Conservation (phyloP, 495 filamentous ascomycete species). For the Hypoxylon lienhwacheense region DNA sequence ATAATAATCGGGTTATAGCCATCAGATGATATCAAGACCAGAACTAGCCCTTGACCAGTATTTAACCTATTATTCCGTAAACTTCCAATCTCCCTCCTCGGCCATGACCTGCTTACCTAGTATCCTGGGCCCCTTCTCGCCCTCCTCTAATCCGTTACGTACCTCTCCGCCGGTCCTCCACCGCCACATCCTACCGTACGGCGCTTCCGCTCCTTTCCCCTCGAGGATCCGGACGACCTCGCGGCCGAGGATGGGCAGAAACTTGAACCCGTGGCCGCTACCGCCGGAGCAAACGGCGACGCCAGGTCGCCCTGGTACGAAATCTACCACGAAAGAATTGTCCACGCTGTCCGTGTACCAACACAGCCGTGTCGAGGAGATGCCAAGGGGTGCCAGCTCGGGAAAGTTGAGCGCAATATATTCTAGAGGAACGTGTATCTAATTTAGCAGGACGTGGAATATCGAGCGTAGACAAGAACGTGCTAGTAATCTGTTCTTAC, state of each 20-base stretch:
- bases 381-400: constrained; percentile 42
- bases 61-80: constrained; percentile 8
- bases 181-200: constrained; percentile 40
- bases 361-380: constrained; percentile 62
- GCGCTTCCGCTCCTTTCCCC: constrained; percentile 30
- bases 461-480: no score
- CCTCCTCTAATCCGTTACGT: constrained; percentile 42
- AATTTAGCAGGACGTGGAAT: constrained; percentile 8
- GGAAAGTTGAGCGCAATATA: constrained; percentile 39
- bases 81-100: constrained; percentile 33
- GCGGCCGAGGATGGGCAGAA: constrained; percentile 75
- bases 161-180: constrained; percentile 28
- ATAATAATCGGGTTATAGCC: no score
- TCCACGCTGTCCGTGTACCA: constrained; percentile 70
- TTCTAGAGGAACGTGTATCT: background rate
- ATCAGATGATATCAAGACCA: background rate
- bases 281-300: constrained; percentile 76
- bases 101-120: constrained; percentile 38
- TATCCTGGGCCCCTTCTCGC: constrained; percentile 37
- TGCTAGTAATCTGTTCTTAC: no score
- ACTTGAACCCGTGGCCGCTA: constrained; percentile 78
- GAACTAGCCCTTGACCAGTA: background rate
- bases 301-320: constrained; percentile 60
- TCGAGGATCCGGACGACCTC: constrained; percentile 60
- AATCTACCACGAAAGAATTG: constrained; percentile 68